phyloP scores from a whole-genome alignment of 352 stramenopile species.

The Globisporangium abappressorium region DNA sequence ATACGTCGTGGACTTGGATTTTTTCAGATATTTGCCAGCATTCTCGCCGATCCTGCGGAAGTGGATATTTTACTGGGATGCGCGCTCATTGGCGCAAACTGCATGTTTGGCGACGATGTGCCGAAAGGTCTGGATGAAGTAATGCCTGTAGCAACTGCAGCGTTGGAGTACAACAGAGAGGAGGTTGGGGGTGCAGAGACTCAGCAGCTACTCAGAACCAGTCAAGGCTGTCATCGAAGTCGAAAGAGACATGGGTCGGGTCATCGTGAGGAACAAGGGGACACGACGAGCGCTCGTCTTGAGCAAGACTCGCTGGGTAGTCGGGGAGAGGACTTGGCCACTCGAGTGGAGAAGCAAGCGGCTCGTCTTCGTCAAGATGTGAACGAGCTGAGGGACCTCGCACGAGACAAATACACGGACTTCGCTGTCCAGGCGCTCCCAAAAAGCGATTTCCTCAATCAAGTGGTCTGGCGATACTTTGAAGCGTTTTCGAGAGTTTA shows the following conservation, averaged over 20 bases:
- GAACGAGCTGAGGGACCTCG: not conserved
- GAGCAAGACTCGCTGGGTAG: not conserved
- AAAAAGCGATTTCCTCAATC: not conserved
- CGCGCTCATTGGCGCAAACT: constrained; percentile 27
- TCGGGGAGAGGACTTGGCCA: not conserved
- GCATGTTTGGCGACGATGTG: constrained; percentile 20
- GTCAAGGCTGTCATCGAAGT: not conserved
- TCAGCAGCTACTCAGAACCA: not conserved
- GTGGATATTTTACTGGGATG: constrained; percentile 15
- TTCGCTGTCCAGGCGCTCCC: not conserved
- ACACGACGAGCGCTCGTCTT: not conserved
- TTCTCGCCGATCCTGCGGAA: constrained; percentile 20
- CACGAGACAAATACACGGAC: not conserved
- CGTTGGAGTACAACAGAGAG: not conserved
- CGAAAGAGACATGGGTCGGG: not conserved
- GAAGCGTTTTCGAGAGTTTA: not conserved
- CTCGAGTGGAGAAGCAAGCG: not conserved
- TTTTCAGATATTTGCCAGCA: constrained; percentile 17
- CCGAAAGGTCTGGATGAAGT: not conserved
- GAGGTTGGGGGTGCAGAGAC: not conserved
- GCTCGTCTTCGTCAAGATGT: not conserved
- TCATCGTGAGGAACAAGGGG: not conserved
- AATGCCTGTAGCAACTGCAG: not conserved
- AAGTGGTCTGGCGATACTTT: constrained; percentile 6
- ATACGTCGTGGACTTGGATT: constrained; percentile 28